Evolutionary conservation across 192 early-diverging fungal genomes (phyloP).

Genomic region (Oehlia diaphana): DNA sequence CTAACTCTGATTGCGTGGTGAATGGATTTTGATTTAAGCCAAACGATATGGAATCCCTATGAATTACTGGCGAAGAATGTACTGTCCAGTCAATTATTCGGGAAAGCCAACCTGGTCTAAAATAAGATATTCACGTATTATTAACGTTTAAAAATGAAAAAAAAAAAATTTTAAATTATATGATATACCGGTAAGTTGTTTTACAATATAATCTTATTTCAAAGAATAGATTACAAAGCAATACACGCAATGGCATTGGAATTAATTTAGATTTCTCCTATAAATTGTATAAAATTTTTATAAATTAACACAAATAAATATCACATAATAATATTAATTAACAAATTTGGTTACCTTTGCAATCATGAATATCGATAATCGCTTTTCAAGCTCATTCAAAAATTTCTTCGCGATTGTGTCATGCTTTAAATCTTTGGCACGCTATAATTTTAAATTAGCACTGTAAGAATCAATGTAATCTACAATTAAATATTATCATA

Average conservation of each 20-base stretch:
- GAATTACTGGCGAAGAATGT: conserved; percentile 29
- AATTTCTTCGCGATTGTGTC: conserved; percentile 57
- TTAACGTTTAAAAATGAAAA: no score
- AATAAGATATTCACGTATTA: background rate
- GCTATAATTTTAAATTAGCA: conserved; percentile 3
- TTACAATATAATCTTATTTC: conserved; percentile 60
- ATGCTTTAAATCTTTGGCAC: conserved; percentile 38
- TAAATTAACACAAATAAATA: conserved; percentile 15
- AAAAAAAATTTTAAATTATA: background rate
- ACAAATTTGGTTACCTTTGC: conserved; percentile 35
- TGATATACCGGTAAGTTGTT: conserved; percentile 48
- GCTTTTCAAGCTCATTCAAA: conserved; percentile 53
- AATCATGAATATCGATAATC: conserved; percentile 47
- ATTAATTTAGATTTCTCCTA: conserved; percentile 50
- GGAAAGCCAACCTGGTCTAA: conserved; percentile 52
- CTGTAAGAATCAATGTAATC: background rate
- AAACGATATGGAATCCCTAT: conserved; percentile 15
- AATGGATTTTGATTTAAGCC: conserved; percentile 35
- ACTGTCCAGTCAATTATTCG: conserved; percentile 53
- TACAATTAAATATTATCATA: background rate
- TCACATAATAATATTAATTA: background rate
- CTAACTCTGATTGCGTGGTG: conserved; percentile 34
- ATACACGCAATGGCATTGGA: conserved; percentile 49
- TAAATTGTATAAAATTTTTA: background rate
- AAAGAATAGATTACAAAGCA: conserved; percentile 49